Conservation (phyloP, 2,329 filamentous ascomycete genomes). For the Colletotrichum sp. region DNA sequence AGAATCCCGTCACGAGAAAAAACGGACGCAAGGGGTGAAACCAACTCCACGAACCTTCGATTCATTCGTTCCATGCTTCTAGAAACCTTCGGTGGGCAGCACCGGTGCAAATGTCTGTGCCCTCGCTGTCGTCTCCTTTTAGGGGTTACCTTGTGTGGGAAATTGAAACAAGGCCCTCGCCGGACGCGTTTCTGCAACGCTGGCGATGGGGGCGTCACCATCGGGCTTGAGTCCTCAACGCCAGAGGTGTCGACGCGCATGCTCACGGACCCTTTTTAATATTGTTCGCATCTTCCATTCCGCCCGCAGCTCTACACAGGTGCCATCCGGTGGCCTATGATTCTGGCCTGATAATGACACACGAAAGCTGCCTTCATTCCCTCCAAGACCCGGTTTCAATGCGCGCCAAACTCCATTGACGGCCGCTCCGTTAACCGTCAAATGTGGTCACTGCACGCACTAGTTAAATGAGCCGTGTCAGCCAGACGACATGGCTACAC, state of each 20-base stretch:
- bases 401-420: neutral
- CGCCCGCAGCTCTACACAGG: conserved; percentile 4
- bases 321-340: neutral
- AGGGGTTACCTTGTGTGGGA: conserved; percentile 11
- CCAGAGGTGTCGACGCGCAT: neutral
- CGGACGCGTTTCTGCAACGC: conserved; percentile 15
- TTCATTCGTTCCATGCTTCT: conserved; percentile 17
- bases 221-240: neutral
- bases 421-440: conserved; percentile 7
- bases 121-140: conserved; percentile 18
- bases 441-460: conserved; percentile 7
- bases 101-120: conserved; percentile 11
- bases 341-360: conserved; percentile 17
- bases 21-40: conserved; percentile 9
- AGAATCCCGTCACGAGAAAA: neutral
- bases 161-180: conserved; percentile 20
- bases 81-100: conserved; percentile 12
- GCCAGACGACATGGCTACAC: neutral
- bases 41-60: conserved; percentile 15
- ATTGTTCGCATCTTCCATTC: neutral
- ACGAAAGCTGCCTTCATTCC: neutral
- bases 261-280: neutral
- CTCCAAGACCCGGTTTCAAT: conserved; percentile 13
- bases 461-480: conserved; percentile 16
- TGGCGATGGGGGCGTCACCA: neutral